These are phyloP conservation scores for Fusarium citri DNA, from an alignment of 2,329 filamentous ascomycete genomes.

Conservation along the genomic window DNA sequence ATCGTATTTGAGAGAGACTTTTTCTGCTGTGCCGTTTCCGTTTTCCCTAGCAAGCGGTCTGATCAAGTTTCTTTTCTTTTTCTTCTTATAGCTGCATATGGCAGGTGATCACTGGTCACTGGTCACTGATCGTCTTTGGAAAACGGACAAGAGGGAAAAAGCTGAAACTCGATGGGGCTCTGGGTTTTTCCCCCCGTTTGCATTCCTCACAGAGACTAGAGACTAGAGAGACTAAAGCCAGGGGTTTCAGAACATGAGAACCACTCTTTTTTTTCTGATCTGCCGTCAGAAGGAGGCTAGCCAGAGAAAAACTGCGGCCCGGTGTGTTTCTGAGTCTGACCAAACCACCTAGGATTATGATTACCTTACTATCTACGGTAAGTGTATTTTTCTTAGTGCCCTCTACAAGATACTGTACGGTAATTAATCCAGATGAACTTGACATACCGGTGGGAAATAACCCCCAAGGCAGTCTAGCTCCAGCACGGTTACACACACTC, in stretches of 20 bases:
- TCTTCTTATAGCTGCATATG: conserved; percentile 10
- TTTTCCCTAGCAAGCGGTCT: not conserved
- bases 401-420: not conserved
- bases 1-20: conserved; percentile 8
- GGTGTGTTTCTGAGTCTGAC: conserved; percentile 27
- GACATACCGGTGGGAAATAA: conserved; percentile 13
- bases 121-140: not conserved
- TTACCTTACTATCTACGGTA: not conserved
- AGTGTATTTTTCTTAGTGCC: not conserved
- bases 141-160: conserved; percentile 9
- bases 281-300: conserved; percentile 31
- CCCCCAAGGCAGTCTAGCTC: not conserved
- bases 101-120: conserved; percentile 2
- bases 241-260: conserved; percentile 22
- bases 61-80: not conserved
- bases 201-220: conserved; percentile 4
- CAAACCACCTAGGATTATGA: not conserved
- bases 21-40: conserved; percentile 3
- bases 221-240: conserved; percentile 6
- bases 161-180: conserved; percentile 35
- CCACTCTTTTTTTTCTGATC: conserved; percentile 28
- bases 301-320: conserved; percentile 8
- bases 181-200: conserved; percentile 15
- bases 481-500: not conserved
- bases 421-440: conserved; percentile 1